Base-by-base conservation (phyloP, 2,329 filamentous ascomycete genomes). In the Hypoxylon sp. region DNA sequence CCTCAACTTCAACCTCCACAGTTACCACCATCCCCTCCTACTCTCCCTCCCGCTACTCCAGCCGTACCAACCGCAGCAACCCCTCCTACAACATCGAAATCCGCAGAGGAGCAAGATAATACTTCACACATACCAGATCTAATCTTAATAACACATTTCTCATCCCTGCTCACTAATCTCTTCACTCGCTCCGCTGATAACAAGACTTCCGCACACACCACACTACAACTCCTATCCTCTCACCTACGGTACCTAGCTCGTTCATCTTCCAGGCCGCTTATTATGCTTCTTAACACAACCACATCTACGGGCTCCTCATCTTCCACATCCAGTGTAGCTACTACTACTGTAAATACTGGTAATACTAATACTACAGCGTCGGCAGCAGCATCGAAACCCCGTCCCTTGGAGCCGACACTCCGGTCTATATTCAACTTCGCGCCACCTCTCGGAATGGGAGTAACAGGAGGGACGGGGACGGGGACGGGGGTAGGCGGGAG, bases 211-310 rank as follows among this genome's bases (percentile, higher is more conserved):
- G 87, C 87, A 1, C 87, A 89, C 76, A 74, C 76, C 3, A 77
- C 79, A 11, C 78, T 88, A n/a, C 80, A 82, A 35, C 77, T 80
- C n/a, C 82, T 90, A 21, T 81, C 82, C 27, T 79, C 77, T 2
- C 82, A 80, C 51, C 78, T 89, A 11, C 82, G 82, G 19, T 76
- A 79, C 65, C 77, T 89, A 6, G 78, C 85, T 1, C 82, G 80
- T 31, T 80, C 76, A 6, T 10, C 59, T 4, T 24, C 44, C 7
- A 37, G 52, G 1, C 83, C 86, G 1, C 80, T 89, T 5, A 78
- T 89, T 31, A 75, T 90, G 64, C 77, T 90, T 1, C 81, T 89
- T 62, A 90, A 89, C 78, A 82, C 83, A 0, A 86, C 84, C 1
- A 80, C 39, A 11, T 21, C 77, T 5, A 50, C 75, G 74, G 3